Conservation (phyloP, 1,139 yeast species). For the Yamadazyma sp. region DNA sequence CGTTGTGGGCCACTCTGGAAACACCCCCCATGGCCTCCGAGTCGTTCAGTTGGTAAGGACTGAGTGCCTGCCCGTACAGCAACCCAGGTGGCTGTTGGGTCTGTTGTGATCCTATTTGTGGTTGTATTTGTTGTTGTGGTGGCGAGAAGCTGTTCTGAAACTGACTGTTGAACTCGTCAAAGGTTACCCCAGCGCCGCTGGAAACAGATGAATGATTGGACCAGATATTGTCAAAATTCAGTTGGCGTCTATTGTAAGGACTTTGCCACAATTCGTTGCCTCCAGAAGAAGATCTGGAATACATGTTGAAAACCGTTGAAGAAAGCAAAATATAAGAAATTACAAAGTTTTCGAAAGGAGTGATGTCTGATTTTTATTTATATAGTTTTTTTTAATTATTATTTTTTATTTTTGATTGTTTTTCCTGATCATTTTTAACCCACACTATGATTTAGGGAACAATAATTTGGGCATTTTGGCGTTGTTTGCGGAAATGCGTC, state of each 20-base stretch:
- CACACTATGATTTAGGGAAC: conserved; percentile 3
- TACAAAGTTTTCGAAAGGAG: neutral
- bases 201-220: conserved; percentile 11
- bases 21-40: neutral
- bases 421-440: conserved; percentile 1
- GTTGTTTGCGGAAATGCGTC: too few relatives aligned
- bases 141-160: neutral
- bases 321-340: neutral
- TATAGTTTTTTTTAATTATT: neutral
- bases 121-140: neutral
- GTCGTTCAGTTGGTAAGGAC: neutral
- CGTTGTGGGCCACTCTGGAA: too few relatives aligned
- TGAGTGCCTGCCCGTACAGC: neutral
- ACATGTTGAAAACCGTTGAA: conserved; percentile 2
- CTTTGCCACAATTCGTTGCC: conserved; percentile 7
- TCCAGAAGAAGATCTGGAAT: conserved; percentile 3
- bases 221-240: conserved; percentile 17
- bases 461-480: neutral
- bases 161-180: conserved; percentile 2
- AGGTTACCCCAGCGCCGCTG: conserved; percentile 6
- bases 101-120: neutral
- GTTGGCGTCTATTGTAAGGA: conserved; percentile 10
- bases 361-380: neutral
- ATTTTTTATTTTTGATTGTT: too few relatives aligned
- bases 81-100: neutral